Evolutionary conservation across 2,329 filamentous ascomycete genomes (phyloP), one percentile per base, ranked within the genome.

Genomic region (Diplodia sapinea): DNA sequence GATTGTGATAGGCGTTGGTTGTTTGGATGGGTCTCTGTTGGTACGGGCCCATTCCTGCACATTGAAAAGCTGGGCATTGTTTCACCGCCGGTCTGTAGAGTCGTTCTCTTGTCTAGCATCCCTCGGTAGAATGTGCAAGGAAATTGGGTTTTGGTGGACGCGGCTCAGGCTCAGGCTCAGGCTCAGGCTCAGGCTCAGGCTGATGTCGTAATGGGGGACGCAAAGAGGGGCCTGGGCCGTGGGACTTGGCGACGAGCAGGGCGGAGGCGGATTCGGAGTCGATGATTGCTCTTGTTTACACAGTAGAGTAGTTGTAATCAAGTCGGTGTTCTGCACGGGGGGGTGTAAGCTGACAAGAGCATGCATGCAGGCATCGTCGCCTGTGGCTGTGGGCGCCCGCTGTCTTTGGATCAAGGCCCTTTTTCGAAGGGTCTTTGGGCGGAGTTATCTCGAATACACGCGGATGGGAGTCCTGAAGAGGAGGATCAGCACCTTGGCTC

Each of bases 281-380:
- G 31, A 33, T 33, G 1, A 33, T 33, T 33, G 31, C 31, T 33
- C 31, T 50, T 23, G 49, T 33, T 50, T 38, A 62, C 57, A 29
- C n/a, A 49, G 56, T 62, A 50, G 57, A 33, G 29, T 29, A 50
- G 57, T 50, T 50, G 57, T 62, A 62, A 62, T 62, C 43, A 50
- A 50, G 26, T 33, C 36, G 17, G 23, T 49, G 3, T 50, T 31
- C 55, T 40, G 31, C 56, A 20, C 9, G 23, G 38, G 43, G 11
- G 43, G 57, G 12, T 43, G 52, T 62, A 49, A 62, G 57, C 57
- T 62, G 57, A 62, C 40, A 62, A 62, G 57, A 62, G 57, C 57
- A 50, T 23, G 57, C 57, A 50, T 31, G 31, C 54, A 55, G 7
- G 17, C 17, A 13, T 26, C 9, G 15, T 9, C 31, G 7, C 31